Percentiles rank a stretch among this genome's conserved stretches.
Evolutionary conservation across 768 basidiomycete genomes (phyloP).

Genomic region (Cantharellus anzutake): DNA sequence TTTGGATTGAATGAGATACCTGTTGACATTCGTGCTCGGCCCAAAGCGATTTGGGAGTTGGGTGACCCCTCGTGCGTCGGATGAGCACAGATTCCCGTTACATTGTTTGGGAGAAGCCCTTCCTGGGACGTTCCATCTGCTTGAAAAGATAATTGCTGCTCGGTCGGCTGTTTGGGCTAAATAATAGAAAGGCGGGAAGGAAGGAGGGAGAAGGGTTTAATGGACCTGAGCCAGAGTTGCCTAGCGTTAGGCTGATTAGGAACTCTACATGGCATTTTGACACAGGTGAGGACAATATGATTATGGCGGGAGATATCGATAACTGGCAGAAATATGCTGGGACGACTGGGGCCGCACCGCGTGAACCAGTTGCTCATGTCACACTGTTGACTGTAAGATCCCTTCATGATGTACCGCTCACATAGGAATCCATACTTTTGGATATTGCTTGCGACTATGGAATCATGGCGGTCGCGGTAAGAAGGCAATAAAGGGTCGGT

Average conservation of each 20-base stretch:
- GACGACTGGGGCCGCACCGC: not conserved
- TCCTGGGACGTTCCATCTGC: slow-evolving; percentile 9
- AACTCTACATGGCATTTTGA: not conserved
- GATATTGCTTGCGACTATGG: not conserved
- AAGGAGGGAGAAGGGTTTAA: not conserved
- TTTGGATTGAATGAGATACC: not conserved
- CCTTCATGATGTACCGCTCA: not conserved
- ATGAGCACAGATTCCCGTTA: slow-evolving; percentile 12
- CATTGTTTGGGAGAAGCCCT: slow-evolving; percentile 12
- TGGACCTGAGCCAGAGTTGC: not conserved
- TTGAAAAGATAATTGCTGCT: slow-evolving; percentile 9
- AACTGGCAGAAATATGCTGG: not conserved
- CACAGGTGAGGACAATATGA: not conserved
- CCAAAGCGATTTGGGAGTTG: slow-evolving; percentile 9
- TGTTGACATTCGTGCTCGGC: slow-evolving; percentile 18
- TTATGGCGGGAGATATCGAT: not conserved
- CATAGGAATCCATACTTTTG: not conserved
- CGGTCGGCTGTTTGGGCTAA: slow-evolving; percentile 11
- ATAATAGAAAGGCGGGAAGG: not conserved
- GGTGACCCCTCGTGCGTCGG: slow-evolving; percentile 7
- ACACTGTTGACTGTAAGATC: not conserved
- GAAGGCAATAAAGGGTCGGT: too few relatives aligned
- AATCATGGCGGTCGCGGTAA: not conserved
- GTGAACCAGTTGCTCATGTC: not conserved
- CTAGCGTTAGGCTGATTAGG: not conserved